These are phyloP conservation scores for Claviceps quebecensis DNA, from an alignment of 2,329 filamentous ascomycete species.

Conservation along the genomic window DNA sequence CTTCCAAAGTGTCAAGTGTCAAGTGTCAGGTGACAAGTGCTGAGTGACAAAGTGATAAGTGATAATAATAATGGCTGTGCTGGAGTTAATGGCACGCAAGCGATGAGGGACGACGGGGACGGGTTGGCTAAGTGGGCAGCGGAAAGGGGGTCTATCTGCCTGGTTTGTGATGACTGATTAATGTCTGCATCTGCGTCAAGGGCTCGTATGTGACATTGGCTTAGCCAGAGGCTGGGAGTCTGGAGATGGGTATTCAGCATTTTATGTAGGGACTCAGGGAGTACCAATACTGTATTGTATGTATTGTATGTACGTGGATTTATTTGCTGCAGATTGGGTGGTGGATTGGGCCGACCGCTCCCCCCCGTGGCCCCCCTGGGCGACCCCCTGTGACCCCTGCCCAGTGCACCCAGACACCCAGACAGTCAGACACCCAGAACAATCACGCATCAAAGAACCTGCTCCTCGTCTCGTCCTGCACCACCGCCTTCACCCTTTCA, in stretches of 20 bases:
- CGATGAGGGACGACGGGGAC: not conserved
- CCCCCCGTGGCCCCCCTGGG: not conserved
- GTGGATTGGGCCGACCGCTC: not conserved
- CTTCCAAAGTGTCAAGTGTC: not conserved
- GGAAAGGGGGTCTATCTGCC: not conserved
- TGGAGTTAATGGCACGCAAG: not conserved
- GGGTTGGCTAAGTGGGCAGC: not conserved
- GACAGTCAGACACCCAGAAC: no score
- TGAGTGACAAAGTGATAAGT: not conserved
- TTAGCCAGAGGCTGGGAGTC: no score
- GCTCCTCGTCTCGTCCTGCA: conserved; percentile 9
- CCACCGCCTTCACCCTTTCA: conserved; percentile 11
- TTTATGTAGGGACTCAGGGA: no score
- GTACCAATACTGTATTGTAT: no score
- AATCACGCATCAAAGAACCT: conserved; percentile 6
- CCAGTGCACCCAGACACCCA: not conserved
- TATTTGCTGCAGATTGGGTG: not conserved
- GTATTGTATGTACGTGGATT: no score
- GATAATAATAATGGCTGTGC: no score
- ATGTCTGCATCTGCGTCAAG: no score
- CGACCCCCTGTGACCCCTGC: not conserved
- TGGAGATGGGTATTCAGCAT: no score
- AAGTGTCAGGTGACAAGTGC: not conserved
- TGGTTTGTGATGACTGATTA: no score
- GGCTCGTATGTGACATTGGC: no score